These are phyloP conservation scores for Raphanus raphanistrum DNA, from an alignment of 345 rosid genomes.

Conservation along the genomic window DNA sequence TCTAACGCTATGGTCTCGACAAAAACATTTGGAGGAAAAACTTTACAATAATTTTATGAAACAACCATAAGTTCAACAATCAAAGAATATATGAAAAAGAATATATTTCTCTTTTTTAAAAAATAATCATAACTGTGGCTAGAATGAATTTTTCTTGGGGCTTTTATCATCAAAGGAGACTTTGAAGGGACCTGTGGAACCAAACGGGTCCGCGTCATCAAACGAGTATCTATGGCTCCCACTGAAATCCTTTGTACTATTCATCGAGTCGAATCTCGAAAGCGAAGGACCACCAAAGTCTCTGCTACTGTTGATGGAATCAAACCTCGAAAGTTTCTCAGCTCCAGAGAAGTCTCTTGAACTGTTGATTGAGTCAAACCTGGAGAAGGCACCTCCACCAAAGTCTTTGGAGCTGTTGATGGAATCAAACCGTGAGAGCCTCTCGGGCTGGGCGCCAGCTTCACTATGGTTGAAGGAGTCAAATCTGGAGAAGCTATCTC, in stretches of 20 bases:
- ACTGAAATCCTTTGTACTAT: conserved; percentile 52
- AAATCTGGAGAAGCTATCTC: conserved; percentile 80
- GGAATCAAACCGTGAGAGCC: conserved; percentile 69
- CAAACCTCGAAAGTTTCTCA: conserved; percentile 37
- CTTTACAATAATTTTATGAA: conserved; percentile 15
- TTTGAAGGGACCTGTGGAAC: conserved; percentile 84
- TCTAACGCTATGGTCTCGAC: conserved; percentile 28
- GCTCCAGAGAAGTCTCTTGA: conserved; percentile 39
- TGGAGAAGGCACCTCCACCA: conserved; percentile 43
- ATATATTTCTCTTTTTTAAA: background rate
- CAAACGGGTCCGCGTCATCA: conserved; percentile 89
- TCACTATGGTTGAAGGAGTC: conserved; percentile 82
- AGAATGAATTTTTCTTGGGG: conserved; percentile 66
- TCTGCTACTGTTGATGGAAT: conserved; percentile 43
- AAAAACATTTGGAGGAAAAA: conserved; percentile 10
- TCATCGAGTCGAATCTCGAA: conserved; percentile 50
- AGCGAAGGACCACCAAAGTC: conserved; percentile 45
- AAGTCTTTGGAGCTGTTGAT: conserved; percentile 53
- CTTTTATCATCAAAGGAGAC: conserved; percentile 63
- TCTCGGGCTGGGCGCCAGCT: conserved; percentile 54
- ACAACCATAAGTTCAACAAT: conserved; percentile 22
- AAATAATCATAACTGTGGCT: conserved; percentile 24
- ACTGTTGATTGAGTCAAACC: conserved; percentile 46
- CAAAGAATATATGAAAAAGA: background rate
- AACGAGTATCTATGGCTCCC: conserved; percentile 63